Percentiles rank a stretch among this genome's conserved stretches.
phyloP scores from a whole-genome alignment of 2,329 filamentous ascomycete species.

The Lithohypha guttulata region DNA sequence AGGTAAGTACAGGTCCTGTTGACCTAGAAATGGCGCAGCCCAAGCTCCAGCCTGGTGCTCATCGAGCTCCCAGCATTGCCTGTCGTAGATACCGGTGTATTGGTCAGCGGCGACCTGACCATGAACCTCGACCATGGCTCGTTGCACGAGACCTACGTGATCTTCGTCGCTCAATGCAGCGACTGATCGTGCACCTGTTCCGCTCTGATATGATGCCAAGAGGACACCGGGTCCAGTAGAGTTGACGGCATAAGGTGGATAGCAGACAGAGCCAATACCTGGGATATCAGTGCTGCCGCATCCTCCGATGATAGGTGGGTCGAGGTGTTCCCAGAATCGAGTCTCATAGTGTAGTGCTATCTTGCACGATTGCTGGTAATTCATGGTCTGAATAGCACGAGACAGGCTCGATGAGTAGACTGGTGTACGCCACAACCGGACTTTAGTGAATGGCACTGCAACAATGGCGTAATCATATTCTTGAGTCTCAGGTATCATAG shows the following conservation, averaged over 20 bases:
- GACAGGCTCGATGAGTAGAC: conserved; percentile 40
- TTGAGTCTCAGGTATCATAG: conserved; percentile 34
- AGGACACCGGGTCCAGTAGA: conserved; percentile 51
- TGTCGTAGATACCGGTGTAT: conserved; percentile 54
- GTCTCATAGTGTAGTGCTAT: conserved; percentile 58
- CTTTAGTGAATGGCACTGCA: conserved; percentile 52
- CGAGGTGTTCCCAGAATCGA: conserved; percentile 48
- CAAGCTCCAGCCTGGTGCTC: conserved; percentile 52
- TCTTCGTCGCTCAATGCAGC: conserved; percentile 23
- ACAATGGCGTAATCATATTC: conserved; percentile 59
- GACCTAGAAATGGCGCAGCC: conserved; percentile 49
- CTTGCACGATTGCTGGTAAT: conserved; percentile 43
- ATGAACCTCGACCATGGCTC: conserved; percentile 59
- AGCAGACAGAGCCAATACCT: conserved; percentile 53
- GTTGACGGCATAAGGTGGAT: conserved; percentile 58
- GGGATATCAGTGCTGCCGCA: conserved; percentile 50
- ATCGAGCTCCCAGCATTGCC: conserved; percentile 56
- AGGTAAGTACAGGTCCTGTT: conserved; percentile 60
- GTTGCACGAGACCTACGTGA: conserved; percentile 31
- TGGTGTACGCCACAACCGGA: conserved; percentile 52
- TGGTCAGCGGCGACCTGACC: conserved; percentile 48
- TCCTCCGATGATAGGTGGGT: conserved; percentile 51
- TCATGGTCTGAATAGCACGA: conserved; percentile 39
- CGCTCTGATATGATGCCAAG: conserved; percentile 45
- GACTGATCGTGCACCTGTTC: conserved; percentile 21